These are phyloP conservation scores for Eutrema yunnanense DNA, from an alignment of 345 rosid species.

Conservation along the genomic window DNA sequence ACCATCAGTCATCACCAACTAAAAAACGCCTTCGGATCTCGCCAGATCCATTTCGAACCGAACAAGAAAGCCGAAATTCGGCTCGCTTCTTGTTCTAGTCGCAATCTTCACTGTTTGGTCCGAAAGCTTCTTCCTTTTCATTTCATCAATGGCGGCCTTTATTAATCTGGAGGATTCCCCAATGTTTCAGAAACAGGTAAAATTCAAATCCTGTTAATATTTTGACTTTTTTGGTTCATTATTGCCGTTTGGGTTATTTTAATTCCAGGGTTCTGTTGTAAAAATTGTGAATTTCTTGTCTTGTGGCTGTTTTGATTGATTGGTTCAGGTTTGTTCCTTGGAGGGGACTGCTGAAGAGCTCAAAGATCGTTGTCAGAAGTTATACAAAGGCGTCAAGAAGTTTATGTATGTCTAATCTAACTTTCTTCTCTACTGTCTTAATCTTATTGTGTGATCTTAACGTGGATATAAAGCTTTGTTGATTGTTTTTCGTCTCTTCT, in stretches of 20 bases:
- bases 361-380: constrained; percentile 68
- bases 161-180: constrained; percentile 72
- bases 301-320: not conserved
- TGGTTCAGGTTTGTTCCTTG: constrained; percentile 48
- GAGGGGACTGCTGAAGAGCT: constrained; percentile 67
- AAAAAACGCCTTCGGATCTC: constrained; percentile 26
- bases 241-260: not conserved
- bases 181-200: constrained; percentile 72
- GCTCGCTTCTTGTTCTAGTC: not conserved
- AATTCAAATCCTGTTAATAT: not conserved
- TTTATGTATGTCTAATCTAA: constrained; percentile 48
- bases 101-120: not conserved
- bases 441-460: not conserved
- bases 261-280: not conserved
- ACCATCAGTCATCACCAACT: constrained; percentile 16
- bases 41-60: constrained; percentile 25
- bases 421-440: not conserved
- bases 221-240: not conserved
- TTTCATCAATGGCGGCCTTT: constrained; percentile 47
- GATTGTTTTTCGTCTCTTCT: no score
- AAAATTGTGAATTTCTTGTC: not conserved
- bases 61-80: not conserved
- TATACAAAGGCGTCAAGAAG: constrained; percentile 57
- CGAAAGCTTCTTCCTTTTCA: not conserved
- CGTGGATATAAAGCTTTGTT: not conserved